phyloP scores from a whole-genome alignment of 192 early-diverging fungal species.

The Coemansia sp. region DNA sequence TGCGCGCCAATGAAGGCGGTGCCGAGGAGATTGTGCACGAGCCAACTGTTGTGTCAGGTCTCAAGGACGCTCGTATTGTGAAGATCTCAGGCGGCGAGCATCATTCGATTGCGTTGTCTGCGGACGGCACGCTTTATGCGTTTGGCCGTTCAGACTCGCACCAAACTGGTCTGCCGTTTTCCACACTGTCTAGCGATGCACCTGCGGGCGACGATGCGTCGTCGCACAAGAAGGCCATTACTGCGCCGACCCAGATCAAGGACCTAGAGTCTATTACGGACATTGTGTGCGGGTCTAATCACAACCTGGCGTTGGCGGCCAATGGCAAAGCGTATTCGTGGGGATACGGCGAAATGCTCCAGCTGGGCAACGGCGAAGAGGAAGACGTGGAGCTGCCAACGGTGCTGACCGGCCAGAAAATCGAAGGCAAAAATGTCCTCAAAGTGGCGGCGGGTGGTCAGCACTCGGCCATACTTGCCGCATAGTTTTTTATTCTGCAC shows the following conservation, averaged over 20 bases:
- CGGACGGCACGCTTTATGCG: constrained; percentile 71
- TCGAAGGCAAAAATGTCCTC: constrained; percentile 63
- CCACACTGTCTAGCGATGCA: constrained; percentile 35
- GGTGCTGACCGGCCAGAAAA: constrained; percentile 68
- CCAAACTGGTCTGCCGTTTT: constrained; percentile 72
- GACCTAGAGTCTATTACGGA: constrained; percentile 40
- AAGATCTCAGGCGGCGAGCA: constrained; percentile 83
- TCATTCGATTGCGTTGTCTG: constrained; percentile 75
- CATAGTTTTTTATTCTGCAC: constrained; percentile 8
- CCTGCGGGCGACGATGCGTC: constrained; percentile 18
- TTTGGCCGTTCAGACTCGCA: constrained; percentile 84
- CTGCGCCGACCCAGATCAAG: constrained; percentile 58
- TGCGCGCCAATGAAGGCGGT: constrained; percentile 47
- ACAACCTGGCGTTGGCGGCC: constrained; percentile 58
- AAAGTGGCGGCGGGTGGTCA: constrained; percentile 78
- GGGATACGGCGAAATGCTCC: constrained; percentile 87
- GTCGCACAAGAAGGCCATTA: constrained; percentile 60
- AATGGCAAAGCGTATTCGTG: constrained; percentile 75
- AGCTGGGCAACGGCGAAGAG: constrained; percentile 77
- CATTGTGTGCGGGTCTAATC: constrained; percentile 65
- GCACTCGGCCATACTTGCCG: constrained; percentile 52
- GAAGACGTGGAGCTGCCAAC: constrained; percentile 67
- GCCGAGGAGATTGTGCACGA: constrained; percentile 54
- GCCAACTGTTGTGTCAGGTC: constrained; percentile 59
- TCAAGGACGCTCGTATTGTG: constrained; percentile 49